Base-by-base conservation (phyloP, 73 alveolate genomes). In the Breviolum minutum region DNA sequence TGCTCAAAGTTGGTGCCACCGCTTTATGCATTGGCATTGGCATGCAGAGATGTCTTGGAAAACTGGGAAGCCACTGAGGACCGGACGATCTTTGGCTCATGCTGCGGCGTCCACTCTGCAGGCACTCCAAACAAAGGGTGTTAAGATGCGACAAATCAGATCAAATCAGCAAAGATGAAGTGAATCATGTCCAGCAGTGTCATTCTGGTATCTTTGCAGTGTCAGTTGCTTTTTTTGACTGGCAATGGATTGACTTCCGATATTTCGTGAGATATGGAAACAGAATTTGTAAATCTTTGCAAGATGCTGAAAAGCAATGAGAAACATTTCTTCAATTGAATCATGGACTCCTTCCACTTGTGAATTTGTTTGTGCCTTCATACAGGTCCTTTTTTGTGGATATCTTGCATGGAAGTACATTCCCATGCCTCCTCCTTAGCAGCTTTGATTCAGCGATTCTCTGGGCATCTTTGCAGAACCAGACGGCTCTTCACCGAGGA, bases 351-450 rank as follows among this genome's bases (percentile, higher is more conserved):
- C 54, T 40, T 40, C 54, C 54, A 40, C 54, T 40, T 40, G 54
- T 40, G 54, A 40, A 40, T 40, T 22, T 68, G 77, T 14, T 17
- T 68, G 77, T 68, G 54, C 64, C 62, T 19, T 9, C 8, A 66
- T 40, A 32, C 84, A 94, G 99, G 99, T 94, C 81, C 93, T 79
- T 13, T 32, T 74, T n/a, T 79, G 90, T 48, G 99, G 99, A 40
- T 94, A 94, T 63, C 70, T 94, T 24, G 99, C 99, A 40, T 94
- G 99, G 99, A 74, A 94, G 99, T 94, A 94, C 99, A 94, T 94
- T 32, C 99, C 99, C 22, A 94, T 94, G 99, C 60, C 30, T 54
- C 88, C 63, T 9, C 71, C 97, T 70, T 76, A 29, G 8, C 8
- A 62, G 20, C 11, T 7, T 30, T 19, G 69, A 48, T 48, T 30